Evolutionary conservation across 140 eudicot genomes (phyloP).

Genomic region (Artemisia princeps): DNA sequence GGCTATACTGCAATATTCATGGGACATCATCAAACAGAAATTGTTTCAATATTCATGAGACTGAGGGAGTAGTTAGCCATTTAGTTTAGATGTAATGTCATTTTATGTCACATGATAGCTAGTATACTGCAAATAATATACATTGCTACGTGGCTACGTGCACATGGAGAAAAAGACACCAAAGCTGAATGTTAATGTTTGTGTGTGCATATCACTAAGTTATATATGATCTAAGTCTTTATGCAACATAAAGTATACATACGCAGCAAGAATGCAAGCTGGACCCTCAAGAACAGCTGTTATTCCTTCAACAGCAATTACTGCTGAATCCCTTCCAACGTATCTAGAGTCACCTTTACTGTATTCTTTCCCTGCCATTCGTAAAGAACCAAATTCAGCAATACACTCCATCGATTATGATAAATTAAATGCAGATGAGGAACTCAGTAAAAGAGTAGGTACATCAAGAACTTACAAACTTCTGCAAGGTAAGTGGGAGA

Average conservation of each 20-base stretch:
- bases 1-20: not conserved
- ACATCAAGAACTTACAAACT: conserved; percentile 57
- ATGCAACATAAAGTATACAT: conserved; percentile 29
- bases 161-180: not conserved
- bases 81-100: too few species aligned
- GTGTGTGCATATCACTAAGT: not conserved
- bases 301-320: conserved; percentile 72
- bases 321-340: conserved; percentile 60
- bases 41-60: not conserved
- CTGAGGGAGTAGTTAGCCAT: not conserved
- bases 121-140: not conserved
- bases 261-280: conserved; percentile 74
- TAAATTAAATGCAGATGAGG: not conserved
- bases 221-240: not conserved
- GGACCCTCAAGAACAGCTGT: conserved; percentile 90
- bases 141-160: not conserved
- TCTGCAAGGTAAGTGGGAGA: conserved; percentile 67
- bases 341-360: conserved; percentile 98
- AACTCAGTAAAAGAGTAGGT: not conserved
- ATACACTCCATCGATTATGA: not conserved
- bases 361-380: conserved; percentile 82
- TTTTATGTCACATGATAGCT: not conserved
- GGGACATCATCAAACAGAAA: not conserved
- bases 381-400: conserved; percentile 1
- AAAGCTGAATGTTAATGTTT: not conserved